Percentiles rank a stretch among this genome's conserved stretches.
Conservation (phyloP, 768 basidiomycete genomes). For the Rhodocollybia butyracea region DNA sequence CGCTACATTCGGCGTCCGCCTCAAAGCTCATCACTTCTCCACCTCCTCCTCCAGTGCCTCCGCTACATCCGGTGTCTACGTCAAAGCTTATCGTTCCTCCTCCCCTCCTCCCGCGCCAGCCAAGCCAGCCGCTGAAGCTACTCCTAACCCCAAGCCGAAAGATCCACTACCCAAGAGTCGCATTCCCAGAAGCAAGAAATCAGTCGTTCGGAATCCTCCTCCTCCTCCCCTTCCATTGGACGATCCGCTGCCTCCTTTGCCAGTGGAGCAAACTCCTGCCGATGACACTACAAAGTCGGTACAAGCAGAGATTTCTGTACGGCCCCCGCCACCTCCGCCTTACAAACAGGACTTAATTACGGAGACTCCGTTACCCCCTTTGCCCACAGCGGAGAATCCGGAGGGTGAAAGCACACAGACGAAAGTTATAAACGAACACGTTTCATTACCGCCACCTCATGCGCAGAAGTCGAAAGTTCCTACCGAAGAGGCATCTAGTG, state of each 20-base stretch:
- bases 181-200: neutral
- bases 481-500: neutral
- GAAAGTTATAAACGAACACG: neutral
- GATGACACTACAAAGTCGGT: neutral
- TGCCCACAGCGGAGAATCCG: neutral
- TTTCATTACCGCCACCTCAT: neutral
- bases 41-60: neutral
- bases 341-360: too few species aligned
- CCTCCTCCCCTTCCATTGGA: too few species aligned
- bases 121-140: too few species aligned
- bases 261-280: too few species aligned
- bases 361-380: slow-evolving; percentile 1
- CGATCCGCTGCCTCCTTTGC: too few species aligned
- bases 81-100: neutral
- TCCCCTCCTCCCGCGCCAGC: neutral
- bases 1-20: neutral
- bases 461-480: neutral
- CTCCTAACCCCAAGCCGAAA: too few species aligned
- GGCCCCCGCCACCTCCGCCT: slow-evolving; percentile 9
- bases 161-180: too few species aligned
- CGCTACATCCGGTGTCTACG: neutral
- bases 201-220: neutral
- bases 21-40: neutral
- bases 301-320: neutral
- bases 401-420: neutral